Conservation (phyloP, 2,329 filamentous ascomycete genomes). For the Didymella pinodella region DNA sequence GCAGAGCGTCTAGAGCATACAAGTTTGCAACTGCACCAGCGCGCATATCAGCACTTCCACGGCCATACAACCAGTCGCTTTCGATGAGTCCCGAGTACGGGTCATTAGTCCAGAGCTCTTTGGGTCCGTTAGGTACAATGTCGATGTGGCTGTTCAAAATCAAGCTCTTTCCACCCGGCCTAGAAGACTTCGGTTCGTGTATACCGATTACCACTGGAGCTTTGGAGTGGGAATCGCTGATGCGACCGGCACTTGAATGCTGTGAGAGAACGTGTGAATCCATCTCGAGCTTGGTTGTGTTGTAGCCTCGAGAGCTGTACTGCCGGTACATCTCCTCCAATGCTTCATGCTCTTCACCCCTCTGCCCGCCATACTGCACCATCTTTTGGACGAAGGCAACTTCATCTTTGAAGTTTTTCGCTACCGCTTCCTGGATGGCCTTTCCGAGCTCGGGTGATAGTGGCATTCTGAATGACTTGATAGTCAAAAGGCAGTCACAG, state of each 20-base stretch:
- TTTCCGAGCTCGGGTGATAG: slow-evolving; percentile 18
- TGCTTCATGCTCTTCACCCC: slow-evolving; percentile 28
- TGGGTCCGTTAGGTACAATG: slow-evolving; percentile 30
- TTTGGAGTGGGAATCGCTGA: slow-evolving; percentile 25
- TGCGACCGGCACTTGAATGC: slow-evolving; percentile 21
- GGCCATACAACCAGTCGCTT: slow-evolving; percentile 32
- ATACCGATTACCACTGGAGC: slow-evolving; percentile 25
- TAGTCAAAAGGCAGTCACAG: no score
- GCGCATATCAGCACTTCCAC: slow-evolving; percentile 31
- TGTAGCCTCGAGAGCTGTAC: slow-evolving; percentile 23
- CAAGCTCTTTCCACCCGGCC: slow-evolving; percentile 27
- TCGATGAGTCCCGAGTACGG: slow-evolving; percentile 31
- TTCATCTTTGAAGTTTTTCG: slow-evolving; percentile 28
- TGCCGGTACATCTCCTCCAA: slow-evolving; percentile 26
- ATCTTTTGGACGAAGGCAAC: slow-evolving; percentile 28
- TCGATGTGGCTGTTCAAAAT: slow-evolving; percentile 35
- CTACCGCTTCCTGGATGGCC: slow-evolving; percentile 26
- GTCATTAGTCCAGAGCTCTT: slow-evolving; percentile 30
- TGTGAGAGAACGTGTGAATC: slow-evolving; percentile 22
- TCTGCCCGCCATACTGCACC: slow-evolving; percentile 30
- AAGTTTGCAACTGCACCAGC: slow-evolving; percentile 30
- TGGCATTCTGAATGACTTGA: slow-evolving; percentile 13
- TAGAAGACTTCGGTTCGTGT: slow-evolving; percentile 17
- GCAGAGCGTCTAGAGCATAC: slow-evolving; percentile 31
- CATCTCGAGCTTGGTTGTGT: slow-evolving; percentile 26